Base-by-base conservation (phyloP, 768 basidiomycete genomes). In the Scleroderma bovista region DNA sequence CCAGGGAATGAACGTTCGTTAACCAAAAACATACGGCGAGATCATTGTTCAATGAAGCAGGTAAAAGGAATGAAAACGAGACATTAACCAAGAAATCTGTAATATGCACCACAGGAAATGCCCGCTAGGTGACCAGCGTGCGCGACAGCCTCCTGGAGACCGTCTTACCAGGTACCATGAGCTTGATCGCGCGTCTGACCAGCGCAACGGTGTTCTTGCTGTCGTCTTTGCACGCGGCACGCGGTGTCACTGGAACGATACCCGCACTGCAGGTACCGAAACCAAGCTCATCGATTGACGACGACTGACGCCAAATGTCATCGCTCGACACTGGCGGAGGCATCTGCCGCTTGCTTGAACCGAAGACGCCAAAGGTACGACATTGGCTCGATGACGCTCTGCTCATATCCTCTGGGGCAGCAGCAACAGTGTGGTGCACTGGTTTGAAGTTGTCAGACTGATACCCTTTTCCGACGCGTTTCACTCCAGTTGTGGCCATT, bases 401-500 rank as follows among this genome's bases (percentile, higher is more conserved):
- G 42, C 24, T 33, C 22, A 55, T 51, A 16, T 68, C 26, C 5
- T 9, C 68, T 19, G 51, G 17, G 16, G 57, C 50, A 38, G 51
- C 3, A 15, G 50, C 57, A 29, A 29, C 26, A 29, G 9, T 5
- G 51, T 73, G 72, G 6, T 64, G 64, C 36, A 75, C 60, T 3
- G 79, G 73, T 20, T 71, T 75, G 46, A 68, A 48, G 54, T 77
- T 78, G 46, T 87, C 79, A 2, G 86, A 89, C 65, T 91, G 86
- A 57, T 91, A 90, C 7, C 89, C 88, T 59, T 80, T 83, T 3
- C 89, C 89, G 8, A 86, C 69, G 24, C 88, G 85, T 60, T 83
- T 89, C 36, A 92, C 88, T 23, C 85, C 84, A 2, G 83, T 79
- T 1, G 86, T 87, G 11, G 87, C 83, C 84, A 89, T 86, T 24